Base-by-base conservation (phyloP, 192 early-diverging fungal species). In the Entrophospora sp. region DNA sequence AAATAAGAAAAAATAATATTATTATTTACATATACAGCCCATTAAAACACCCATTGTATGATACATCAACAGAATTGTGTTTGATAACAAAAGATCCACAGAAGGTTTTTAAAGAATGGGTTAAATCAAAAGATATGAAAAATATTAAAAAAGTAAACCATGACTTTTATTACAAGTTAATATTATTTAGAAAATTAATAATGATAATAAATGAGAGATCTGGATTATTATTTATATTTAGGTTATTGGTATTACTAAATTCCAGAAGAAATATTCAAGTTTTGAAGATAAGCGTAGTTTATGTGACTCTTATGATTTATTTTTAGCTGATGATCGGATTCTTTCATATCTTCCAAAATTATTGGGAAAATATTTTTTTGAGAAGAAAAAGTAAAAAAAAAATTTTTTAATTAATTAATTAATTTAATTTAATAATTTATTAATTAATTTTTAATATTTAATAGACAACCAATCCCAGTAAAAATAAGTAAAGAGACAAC, bases 21-120 rank as follows among this genome's bases (percentile, higher is more conserved):
- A 38, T 38, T 38, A 38, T 12, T 45, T n/a, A 45, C 20, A 45
- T 52, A 16, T 13, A n/a, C 42, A 90, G 86, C 64, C 86, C 83
- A 24, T 78, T 96, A 32, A 79, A 81, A 63, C 77, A 88, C 64
- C 79, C 89, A 13, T 62, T 93, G 40, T 79, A 83, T 49, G 71
- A 70, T 36, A 70, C 82, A n/a, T 75, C 78, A 58, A 82, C 83
- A 24, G 83, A 89, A 52, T 83, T 96, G 16, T 97, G 94, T 73
- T 72, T 98, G 59, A 85, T 98, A 66, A 89, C 87, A 34, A 96
- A 93, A 77, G 90, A 90, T 62, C 87, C 90, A 22, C 85, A 91
- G 71, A 76, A 80, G 61, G 81, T 85, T n/a, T 86, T 79, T 73
- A 89, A 95, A 63, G 84, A 88, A 22, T 72, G 86, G 66, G 67